Evolutionary conservation across 73 alveolate genomes (phyloP).

Genomic region (Paramecium biaurelia): DNA sequence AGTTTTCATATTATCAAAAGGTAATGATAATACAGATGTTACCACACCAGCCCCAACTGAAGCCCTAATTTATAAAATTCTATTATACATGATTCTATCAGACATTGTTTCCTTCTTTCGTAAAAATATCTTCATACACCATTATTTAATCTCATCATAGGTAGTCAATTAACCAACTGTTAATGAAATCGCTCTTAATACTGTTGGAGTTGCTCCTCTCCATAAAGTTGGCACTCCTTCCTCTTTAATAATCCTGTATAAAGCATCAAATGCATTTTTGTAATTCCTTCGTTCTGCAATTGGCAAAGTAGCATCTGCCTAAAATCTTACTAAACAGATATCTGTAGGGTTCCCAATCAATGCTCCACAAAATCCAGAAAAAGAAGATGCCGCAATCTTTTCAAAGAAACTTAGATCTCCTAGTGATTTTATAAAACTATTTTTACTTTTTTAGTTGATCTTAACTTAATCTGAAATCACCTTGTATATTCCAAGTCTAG

Average conservation of each 20-base stretch:
- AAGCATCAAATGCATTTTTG: constrained; percentile 79
- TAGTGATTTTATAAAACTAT: not conserved
- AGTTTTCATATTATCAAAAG: constrained; percentile 82
- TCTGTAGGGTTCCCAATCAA: constrained; percentile 91
- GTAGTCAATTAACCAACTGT: constrained; percentile 86
- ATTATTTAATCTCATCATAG: constrained; percentile 83
- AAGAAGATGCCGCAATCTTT: constrained; percentile 68
- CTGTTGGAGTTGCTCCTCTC: constrained; percentile 90
- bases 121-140: constrained; percentile 50
- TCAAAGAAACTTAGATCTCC: constrained; percentile 60
- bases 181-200: constrained; percentile 79
- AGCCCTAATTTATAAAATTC: not conserved
- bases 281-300: constrained; percentile 81
- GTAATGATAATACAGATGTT: constrained; percentile 72
- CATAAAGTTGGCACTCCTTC: constrained; percentile 84
- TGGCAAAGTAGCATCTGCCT: constrained; percentile 83
- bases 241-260: constrained; percentile 78
- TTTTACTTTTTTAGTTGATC: constrained; percentile 17
- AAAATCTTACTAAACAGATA: constrained; percentile 80
- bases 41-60: constrained; percentile 76
- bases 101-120: constrained; percentile 57
- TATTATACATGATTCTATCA: not conserved
- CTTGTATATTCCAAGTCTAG: constrained; percentile 79
- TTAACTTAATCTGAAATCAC: constrained; percentile 54
- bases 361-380: constrained; percentile 89